A percentile compares a stretch with the other conserved stretches of the same genome.
Evolutionary conservation across 2,329 filamentous ascomycete genomes (phyloP).

Genomic region (Cordyceps pruinosa): DNA sequence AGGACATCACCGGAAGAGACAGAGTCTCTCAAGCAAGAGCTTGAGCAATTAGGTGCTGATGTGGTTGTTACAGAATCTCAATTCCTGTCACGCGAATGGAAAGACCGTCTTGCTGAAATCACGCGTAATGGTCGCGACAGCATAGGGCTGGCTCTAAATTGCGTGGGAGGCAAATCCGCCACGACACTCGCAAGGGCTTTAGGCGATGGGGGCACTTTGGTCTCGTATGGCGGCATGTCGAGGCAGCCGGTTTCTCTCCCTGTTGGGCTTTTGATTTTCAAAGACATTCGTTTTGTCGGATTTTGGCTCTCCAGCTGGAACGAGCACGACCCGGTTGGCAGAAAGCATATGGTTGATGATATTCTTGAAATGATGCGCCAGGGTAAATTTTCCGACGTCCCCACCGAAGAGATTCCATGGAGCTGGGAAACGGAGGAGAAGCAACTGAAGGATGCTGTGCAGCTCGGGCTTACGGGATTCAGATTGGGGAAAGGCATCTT

Average conservation of each 20-base stretch:
- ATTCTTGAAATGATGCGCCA: conserved; percentile 68
- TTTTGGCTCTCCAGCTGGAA: conserved; percentile 96
- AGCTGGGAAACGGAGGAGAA: conserved; percentile 69
- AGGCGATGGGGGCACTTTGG: conserved; percentile 61
- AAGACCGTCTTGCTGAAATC: conserved; percentile 52
- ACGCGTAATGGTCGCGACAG: conserved; percentile 65
- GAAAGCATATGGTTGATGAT: conserved; percentile 75
- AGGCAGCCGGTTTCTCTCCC: conserved; percentile 78
- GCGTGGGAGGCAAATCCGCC: conserved; percentile 83
- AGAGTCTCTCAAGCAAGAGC: conserved; percentile 47
- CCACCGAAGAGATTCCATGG: conserved; percentile 79
- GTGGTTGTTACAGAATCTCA: conserved; percentile 51
- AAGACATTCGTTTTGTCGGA: conserved; percentile 78
- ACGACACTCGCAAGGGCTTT: conserved; percentile 71
- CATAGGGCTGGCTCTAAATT: conserved; percentile 79
- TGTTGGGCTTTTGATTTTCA: conserved; percentile 85
- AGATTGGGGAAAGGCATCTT: conserved; percentile 86
- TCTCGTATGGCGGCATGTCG: conserved; percentile 95
- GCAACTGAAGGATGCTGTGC: conserved; percentile 64
- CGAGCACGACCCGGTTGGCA: conserved; percentile 63
- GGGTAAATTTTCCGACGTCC: conserved; percentile 75
- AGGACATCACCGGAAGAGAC: conserved; percentile 59
- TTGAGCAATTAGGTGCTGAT: conserved; percentile 48
- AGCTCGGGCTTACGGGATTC: conserved; percentile 77
- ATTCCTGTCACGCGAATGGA: conserved; percentile 53